Evolutionary conservation across 345 rosid genomes (phyloP), one percentile per base, ranked within the genome.

Genomic region (Salix viminalis): DNA sequence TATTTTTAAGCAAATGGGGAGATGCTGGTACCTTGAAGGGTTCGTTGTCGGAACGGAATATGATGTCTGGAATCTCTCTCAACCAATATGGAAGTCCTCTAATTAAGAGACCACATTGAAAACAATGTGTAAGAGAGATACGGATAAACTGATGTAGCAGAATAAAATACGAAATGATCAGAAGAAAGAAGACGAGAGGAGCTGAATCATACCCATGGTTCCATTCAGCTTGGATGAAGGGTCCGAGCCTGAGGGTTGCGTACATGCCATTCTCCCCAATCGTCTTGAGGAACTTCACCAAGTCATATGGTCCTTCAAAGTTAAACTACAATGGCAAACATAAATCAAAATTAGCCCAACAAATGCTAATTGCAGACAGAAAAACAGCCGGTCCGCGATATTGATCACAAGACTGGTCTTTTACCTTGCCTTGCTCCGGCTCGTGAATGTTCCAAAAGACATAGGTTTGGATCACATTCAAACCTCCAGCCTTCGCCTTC

Each of bases 151-250:
- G n/a, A 70, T 21, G 26, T 10, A 32, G 60, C 23, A 21, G 44
- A 60, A 4, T 60, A 79, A 34, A 32, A 3, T 0, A 18, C 6
- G 23, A 4, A 37, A 26, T 37, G 3, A 48, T 26, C 7, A 58
- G 56, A 72, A 46, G 28, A n/a, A 14, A 60, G 7, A 69, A 60
- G 41, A 41, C 12, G 26, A 5, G 26, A 5, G 50, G 60, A 75
- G 15, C 26, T 48, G 52, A 44, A 67, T 80, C 70, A 50, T 90
- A 96, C 99, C 99, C 99, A 46, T 96, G 94, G 81, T 86, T 96
- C 98, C 98, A 96, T 85, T 96, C 99, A 74, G 94, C 99, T 75
- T 96, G 96, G 72, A 96, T 86, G 84, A 92, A 96, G 2, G 99
- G 98, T 48, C 99, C 99, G 77, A 92, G 77, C 83, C 98, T 82